Evolutionary conservation across 352 stramenopile genomes (phyloP), one percentile per base, ranked within the genome.

Genomic region (Saprolegnia diclina): DNA sequence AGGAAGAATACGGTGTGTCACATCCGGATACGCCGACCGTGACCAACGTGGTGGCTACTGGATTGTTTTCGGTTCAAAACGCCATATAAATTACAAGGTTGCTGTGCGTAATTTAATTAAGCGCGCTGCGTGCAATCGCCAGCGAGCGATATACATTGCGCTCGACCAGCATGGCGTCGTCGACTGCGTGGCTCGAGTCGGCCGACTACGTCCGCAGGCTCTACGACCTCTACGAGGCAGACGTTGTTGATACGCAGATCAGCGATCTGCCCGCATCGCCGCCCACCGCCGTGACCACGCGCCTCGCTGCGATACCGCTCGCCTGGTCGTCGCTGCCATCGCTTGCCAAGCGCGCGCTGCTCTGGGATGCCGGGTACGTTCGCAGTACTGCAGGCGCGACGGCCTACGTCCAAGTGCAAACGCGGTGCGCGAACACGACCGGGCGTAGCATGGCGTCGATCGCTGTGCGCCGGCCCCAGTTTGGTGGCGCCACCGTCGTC

Each of bases 341-440:
- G 21, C 54, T 69, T 6, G 63, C 63, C 10, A n/a, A 46, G 22
- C 63, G 44, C 7, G 63, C 63, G 22, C 24, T 69, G 18, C 16
- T 69, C 18, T 69, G 63, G 63, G 63, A 69, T 29, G 19, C 44
- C 5, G 63, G 63, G n/a, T 69, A 50, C 40, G 63, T 69, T 21
- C 48, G 53, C 0, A 29, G n/a, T 16, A 38, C 42, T 9, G 50
- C 18, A 18, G 32, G 11, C 9, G 24, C 44, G 4, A 62, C 11
- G 29, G n/a, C 45, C 11, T n/a, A 26, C 7, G 42, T 48, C n/a
- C 19, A 40, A 24, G 63, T 69, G 11, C 50, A 61, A 13, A 69
- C 63, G 45, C 44, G 11, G 53, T 69, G 63, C 50, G 44, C 26
- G 11, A 46, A 22, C 21, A 9, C 11, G 16, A 59, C 13, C 3